Percentiles rank a stretch among this genome's conserved stretches.
These are phyloP conservation scores for Trichosporon sp. DNA, from an alignment of 1,284 basidiomycete species.

Conservation along the genomic window DNA sequence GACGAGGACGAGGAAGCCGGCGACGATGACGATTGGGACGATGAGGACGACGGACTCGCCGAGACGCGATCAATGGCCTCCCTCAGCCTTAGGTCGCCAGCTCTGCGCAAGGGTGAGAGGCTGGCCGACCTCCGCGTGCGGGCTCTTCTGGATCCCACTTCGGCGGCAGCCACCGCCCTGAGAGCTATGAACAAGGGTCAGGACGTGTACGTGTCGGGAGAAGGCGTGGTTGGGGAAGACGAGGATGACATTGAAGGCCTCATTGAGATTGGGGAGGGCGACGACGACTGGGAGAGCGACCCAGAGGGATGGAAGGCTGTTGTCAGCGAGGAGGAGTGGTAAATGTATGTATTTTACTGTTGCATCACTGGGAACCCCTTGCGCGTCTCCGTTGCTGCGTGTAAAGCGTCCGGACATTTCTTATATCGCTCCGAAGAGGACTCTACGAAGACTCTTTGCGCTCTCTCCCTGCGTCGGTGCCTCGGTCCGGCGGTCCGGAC, in stretches of 20 bases:
- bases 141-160: slow-evolving; percentile 46
- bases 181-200: slow-evolving; percentile 43
- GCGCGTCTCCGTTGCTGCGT: too few relatives aligned
- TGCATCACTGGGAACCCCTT: not conserved
- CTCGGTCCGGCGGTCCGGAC: not conserved
- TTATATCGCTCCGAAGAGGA: too few relatives aligned
- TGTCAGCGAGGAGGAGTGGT: slow-evolving; percentile 36
- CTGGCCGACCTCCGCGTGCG: slow-evolving; percentile 44
- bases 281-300: slow-evolving; percentile 46
- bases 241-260: slow-evolving; percentile 19
- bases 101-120: slow-evolving; percentile 24
- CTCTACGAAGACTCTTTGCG: too few relatives aligned
- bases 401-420: too few relatives aligned
- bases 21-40: not conserved
- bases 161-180: slow-evolving; percentile 35
- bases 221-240: slow-evolving; percentile 28
- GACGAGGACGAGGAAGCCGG: not conserved
- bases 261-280: slow-evolving; percentile 25
- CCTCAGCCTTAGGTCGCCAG: slow-evolving; percentile 39
- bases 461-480: too few relatives aligned
- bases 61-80: slow-evolving; percentile 19
- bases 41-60: slow-evolving; percentile 12
- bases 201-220: slow-evolving; percentile 42
- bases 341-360: slow-evolving; percentile 6
- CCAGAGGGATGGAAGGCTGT: slow-evolving; percentile 41